These are phyloP conservation scores for Annulohypoxylon maeteangense DNA, from an alignment of 495 filamentous ascomycete genomes.

Conservation along the genomic window DNA sequence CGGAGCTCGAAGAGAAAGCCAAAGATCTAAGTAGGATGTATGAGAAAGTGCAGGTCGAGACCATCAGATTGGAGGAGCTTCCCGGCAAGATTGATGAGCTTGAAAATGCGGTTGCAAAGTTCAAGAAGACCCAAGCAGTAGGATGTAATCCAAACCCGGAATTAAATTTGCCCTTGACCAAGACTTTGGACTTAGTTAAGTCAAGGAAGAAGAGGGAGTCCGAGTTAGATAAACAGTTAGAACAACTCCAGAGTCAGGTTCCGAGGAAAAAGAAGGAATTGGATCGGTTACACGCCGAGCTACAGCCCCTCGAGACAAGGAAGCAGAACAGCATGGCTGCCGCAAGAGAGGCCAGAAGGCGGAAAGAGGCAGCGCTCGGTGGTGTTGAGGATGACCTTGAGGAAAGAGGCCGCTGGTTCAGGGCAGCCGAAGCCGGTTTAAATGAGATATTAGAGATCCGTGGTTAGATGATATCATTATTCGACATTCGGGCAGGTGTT, in stretches of 20 bases:
- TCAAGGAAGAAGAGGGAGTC: slow-evolving; percentile 69
- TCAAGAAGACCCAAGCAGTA: slow-evolving; percentile 57
- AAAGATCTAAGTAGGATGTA: slow-evolving; percentile 68
- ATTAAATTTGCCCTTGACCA: slow-evolving; percentile 66
- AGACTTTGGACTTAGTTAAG: slow-evolving; percentile 67
- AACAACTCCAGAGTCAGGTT: slow-evolving; percentile 68
- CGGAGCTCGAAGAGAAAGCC: slow-evolving; percentile 74
- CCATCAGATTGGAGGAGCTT: slow-evolving; percentile 65
- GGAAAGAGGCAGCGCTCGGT: slow-evolving; percentile 73
- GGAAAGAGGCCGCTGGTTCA: slow-evolving; percentile 84
- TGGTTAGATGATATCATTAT: slow-evolving; percentile 1
- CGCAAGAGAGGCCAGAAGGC: slow-evolving; percentile 81
- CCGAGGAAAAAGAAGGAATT: slow-evolving; percentile 79
- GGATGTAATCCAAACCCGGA: slow-evolving; percentile 49
- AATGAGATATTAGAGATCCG: slow-evolving; percentile 68
- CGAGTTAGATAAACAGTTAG: slow-evolving; percentile 74
- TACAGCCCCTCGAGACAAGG: slow-evolving; percentile 75
- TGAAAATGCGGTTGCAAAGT: slow-evolving; percentile 64
- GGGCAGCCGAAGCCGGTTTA: slow-evolving; percentile 73
- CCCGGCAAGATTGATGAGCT: slow-evolving; percentile 72
- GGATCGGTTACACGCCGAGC: slow-evolving; percentile 76
- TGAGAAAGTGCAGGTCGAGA: slow-evolving; percentile 72
- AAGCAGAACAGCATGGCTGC: slow-evolving; percentile 72
- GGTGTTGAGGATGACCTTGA: slow-evolving; percentile 83
- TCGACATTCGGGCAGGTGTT: slow-evolving; percentile 29